Percentiles rank a stretch among this genome's conserved stretches.
phyloP scores from a whole-genome alignment of 768 basidiomycete genomes.

The Nevesoporus exiguus region DNA sequence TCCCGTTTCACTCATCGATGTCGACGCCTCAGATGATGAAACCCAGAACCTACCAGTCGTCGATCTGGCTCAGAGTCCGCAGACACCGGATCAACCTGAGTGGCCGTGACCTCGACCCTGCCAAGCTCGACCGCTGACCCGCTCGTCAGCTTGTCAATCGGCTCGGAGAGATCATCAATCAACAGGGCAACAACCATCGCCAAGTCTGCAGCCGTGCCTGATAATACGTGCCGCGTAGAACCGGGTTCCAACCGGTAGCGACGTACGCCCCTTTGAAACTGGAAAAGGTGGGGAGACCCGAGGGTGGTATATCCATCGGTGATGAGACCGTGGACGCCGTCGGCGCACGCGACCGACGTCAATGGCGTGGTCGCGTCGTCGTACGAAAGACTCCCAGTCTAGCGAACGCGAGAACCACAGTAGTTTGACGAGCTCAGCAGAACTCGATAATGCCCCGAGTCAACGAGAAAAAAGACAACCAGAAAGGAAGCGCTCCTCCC shows the following conservation, averaged over 20 bases:
- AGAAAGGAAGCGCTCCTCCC: too few relatives aligned
- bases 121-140: constrained; percentile 47
- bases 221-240: constrained; percentile 35
- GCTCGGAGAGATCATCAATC: constrained; percentile 46
- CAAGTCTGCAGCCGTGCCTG: constrained; percentile 21
- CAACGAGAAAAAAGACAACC: too few relatives aligned
- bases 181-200: constrained; percentile 28
- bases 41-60: neutral
- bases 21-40: neutral
- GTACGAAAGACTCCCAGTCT: constrained; percentile 23
- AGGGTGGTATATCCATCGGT: constrained; percentile 33
- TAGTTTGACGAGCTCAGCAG: too few relatives aligned
- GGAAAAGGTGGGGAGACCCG: constrained; percentile 32
- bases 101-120: constrained; percentile 42
- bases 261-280: constrained; percentile 33
- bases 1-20: neutral
- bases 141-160: constrained; percentile 55
- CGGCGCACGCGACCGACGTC: constrained; percentile 29
- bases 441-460: too few relatives aligned
- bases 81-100: constrained; percentile 42
- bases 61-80: constrained; percentile 34
- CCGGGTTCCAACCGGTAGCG: constrained; percentile 29
- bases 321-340: constrained; percentile 31
- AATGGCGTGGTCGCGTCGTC: constrained; percentile 23
- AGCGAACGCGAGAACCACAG: constrained; percentile 18